phyloP scores from a whole-genome alignment of 2,329 filamentous ascomycete genomes.

The Septoria petroselini region DNA sequence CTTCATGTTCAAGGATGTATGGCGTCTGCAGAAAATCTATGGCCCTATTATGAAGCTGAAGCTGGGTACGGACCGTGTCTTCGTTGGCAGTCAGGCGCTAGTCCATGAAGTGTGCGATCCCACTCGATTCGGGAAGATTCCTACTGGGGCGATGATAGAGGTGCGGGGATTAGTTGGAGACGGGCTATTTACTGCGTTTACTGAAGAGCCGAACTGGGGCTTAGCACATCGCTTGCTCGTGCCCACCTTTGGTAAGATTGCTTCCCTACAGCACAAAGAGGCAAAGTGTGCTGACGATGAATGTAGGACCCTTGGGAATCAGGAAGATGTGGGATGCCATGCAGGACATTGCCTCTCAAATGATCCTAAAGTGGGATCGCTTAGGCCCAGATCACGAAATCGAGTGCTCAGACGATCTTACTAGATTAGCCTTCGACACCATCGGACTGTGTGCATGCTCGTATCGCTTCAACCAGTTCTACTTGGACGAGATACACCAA shows the following conservation, averaged over 20 bases:
- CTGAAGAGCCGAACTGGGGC: constrained; percentile 42
- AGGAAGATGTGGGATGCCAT: constrained; percentile 40
- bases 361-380: constrained; percentile 66
- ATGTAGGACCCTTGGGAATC: constrained; percentile 2
- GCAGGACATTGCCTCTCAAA: constrained; percentile 53
- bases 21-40: constrained; percentile 25
- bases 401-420: constrained; percentile 63
- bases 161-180: constrained; percentile 55
- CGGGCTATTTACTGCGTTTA: constrained; percentile 43
- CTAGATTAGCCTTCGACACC: constrained; percentile 66
- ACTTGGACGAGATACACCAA: constrained; percentile 63
- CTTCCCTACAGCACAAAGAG: too few relatives aligned
- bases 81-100: constrained; percentile 28
- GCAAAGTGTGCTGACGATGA: neutral
- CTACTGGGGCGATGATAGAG: constrained; percentile 52
- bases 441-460: constrained; percentile 59
- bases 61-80: constrained; percentile 17
- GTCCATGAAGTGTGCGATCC: constrained; percentile 43
- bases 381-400: constrained; percentile 54
- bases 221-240: constrained; percentile 45
- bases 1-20: constrained; percentile 16
- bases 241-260: constrained; percentile 49
- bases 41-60: constrained; percentile 27
- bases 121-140: constrained; percentile 55
- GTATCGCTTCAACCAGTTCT: constrained; percentile 71